Evolutionary conservation across 352 stramenopile species (phyloP), one percentile per base, ranked within the genome.

Genomic region (Blastocystis sp.): DNA sequence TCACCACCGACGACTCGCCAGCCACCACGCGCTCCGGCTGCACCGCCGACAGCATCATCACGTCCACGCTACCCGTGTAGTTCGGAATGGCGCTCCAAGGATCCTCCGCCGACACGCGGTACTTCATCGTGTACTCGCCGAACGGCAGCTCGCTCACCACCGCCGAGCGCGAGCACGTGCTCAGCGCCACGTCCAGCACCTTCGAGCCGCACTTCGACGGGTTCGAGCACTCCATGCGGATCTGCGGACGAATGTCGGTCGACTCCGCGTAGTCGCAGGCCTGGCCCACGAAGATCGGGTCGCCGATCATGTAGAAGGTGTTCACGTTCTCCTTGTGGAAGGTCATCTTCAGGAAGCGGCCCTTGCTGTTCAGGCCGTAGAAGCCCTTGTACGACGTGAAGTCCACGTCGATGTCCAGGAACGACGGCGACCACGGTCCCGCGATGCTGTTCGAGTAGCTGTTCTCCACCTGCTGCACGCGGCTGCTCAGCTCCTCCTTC

Each of bases 291-390:
- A 85, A 85, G 33, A 67, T 59, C 21, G 74, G 74, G 45, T 85
- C 74, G 4, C 50, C 33, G n/a, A 85, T 69, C 31, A 67, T 16
- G 60, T 85, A 85, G 74, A 85, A 85, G 13, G 31, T 33, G 24
- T 85, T 24, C 51, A 50, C 9, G 16, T 69, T 19, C 21, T 16
- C 33, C 74, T 85, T 85, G 35, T 85, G 50, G 74, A 85, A 85
- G 13, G 35, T 50, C 74, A 85, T 67, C 74, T 85, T 85, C 13
- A 85, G n/a, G 74, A 67, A 85, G 61, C 74, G 74, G 60, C 74
- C 74, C 74, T 85, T 85, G 35, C 41, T 62, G 61, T 69, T 69
- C 74, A 85, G 41, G 24, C 74, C 74, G 61, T 85, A 85, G 74
- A 85, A 85, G 0, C 74, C 74, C 24, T 62, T 85, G 50, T 69